Conservation (phyloP, 2,329 filamentous ascomycete genomes). For the Truncatella angustata region DNA sequence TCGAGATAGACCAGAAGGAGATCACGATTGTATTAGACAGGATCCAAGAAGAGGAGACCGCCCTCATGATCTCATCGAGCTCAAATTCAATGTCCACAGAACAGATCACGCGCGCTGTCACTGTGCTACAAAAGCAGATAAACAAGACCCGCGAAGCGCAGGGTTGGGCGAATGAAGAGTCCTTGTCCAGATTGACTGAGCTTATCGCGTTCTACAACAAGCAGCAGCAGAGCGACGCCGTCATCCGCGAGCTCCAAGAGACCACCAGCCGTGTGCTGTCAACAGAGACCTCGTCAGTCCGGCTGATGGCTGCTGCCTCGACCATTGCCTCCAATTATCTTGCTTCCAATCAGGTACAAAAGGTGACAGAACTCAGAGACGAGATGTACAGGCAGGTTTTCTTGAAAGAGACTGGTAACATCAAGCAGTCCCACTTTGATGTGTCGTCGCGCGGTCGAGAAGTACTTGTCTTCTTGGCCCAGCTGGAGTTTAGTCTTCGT, state of each 20-base stretch:
- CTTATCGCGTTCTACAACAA: constrained; percentile 32
- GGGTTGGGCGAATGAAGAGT: constrained; percentile 37
- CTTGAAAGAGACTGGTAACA: constrained; percentile 31
- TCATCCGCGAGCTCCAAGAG: constrained; percentile 31
- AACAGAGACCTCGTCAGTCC: constrained; percentile 25
- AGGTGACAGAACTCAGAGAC: constrained; percentile 30
- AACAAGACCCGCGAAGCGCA: constrained; percentile 27
- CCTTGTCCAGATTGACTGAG: constrained; percentile 33
- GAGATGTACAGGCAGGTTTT: constrained; percentile 38
- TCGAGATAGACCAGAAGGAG: constrained; percentile 30
- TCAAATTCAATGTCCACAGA: constrained; percentile 22
- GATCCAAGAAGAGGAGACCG: constrained; percentile 35
- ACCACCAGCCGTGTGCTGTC: constrained; percentile 31
- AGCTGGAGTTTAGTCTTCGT: constrained; percentile 38
- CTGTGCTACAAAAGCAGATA: constrained; percentile 29
- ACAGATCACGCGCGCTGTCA: constrained; percentile 29
- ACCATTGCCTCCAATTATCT: constrained; percentile 36
- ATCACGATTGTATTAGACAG: constrained; percentile 32
- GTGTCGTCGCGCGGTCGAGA: constrained; percentile 31
- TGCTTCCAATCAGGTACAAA: constrained; percentile 27
- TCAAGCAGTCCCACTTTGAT: constrained; percentile 27
- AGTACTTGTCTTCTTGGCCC: constrained; percentile 41
- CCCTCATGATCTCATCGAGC: constrained; percentile 17
- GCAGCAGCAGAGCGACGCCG: constrained; percentile 28
- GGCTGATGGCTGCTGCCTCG: constrained; percentile 30